Evolutionary conservation across 2,329 filamentous ascomycete species (phyloP), one percentile per base, ranked within the genome.

Genomic region (Fusarium mangiferae): DNA sequence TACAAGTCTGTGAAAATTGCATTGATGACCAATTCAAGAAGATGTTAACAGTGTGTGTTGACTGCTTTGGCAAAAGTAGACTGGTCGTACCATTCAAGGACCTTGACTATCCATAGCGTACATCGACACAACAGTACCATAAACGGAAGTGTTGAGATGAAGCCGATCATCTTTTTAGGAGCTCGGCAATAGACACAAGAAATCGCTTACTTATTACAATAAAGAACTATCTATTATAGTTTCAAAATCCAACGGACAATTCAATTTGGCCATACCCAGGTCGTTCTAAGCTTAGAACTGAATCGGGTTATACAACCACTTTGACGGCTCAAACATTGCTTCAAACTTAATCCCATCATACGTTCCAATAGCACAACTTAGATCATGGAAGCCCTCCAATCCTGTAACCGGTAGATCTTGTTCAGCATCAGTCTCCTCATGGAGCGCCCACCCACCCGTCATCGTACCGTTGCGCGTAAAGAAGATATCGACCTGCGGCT

Each of bases 311-410:
- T 88, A 93, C 80, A 86, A 75, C 91, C 92, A 94, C 79, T 84
- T 84, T 12, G 81, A 83, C 30, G 87, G 86, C 49, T 89, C 86
- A 77, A 94, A 90, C 13, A 90, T 84, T 15, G 92, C 88, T 81
- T 94, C 92, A 73, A 94, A 91, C 54, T 87, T 87, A 4, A 92
- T 89, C n/a, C 83, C 86, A 6, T 92, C 91, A 80, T 91, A 95
- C 18, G 91, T 88, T 3, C 94, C 93, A 51, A 96, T 85, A 2
- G 92, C 90, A 22, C 90, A 91, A 77, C 90, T 91, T 64, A 95
- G 72, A 80, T 96, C 93, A 75, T 92, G 89, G 57, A 89, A 87
- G 0, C 93, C 93, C 79, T 93, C 91, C 54, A 96, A 81, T 0
- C 94, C 93, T 9, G 83, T 86, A 3, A 93, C 88, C 0, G 90